phyloP scores from a whole-genome alignment of 345 rosid genomes.

The Dimocarpus longan region DNA sequence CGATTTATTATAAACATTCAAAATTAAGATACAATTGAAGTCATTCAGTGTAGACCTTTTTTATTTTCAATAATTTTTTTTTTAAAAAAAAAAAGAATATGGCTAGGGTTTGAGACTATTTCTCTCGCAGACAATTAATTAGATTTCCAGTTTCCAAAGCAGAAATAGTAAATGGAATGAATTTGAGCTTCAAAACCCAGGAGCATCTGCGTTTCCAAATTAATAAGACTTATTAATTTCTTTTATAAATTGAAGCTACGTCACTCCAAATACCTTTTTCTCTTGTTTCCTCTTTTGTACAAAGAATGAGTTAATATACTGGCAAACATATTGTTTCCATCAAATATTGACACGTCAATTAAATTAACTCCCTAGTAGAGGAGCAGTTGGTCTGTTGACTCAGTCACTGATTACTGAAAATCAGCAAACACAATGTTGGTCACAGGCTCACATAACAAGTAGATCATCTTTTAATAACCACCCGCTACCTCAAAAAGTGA shows the following conservation, averaged over 20 bases:
- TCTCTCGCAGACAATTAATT: neutral
- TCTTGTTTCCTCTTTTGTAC: neutral
- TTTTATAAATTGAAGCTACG: neutral
- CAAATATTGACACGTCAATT: neutral
- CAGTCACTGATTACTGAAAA: neutral
- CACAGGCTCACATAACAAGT: neutral
- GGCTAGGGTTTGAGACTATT: neutral
- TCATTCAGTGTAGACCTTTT: neutral
- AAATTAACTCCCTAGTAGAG: neutral
- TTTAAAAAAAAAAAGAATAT: neutral
- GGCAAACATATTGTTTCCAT: neutral
- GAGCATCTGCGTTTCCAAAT: neutral
- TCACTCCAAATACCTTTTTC: neutral
- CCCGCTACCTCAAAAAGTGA: neutral
- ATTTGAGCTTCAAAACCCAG: neutral
- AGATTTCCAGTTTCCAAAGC: neutral
- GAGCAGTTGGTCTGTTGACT: neutral
- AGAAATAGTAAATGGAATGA: neutral
- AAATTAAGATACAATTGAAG: conserved; percentile 9
- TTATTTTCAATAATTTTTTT: too few relatives aligned
- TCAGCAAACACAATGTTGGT: neutral
- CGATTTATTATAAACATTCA: conserved; percentile 8
- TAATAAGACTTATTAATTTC: neutral
- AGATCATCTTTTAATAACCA: neutral
- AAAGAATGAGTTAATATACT: neutral